phyloP scores from a whole-genome alignment of 2,329 filamentous ascomycete species.

The Mariannaea sp. region DNA sequence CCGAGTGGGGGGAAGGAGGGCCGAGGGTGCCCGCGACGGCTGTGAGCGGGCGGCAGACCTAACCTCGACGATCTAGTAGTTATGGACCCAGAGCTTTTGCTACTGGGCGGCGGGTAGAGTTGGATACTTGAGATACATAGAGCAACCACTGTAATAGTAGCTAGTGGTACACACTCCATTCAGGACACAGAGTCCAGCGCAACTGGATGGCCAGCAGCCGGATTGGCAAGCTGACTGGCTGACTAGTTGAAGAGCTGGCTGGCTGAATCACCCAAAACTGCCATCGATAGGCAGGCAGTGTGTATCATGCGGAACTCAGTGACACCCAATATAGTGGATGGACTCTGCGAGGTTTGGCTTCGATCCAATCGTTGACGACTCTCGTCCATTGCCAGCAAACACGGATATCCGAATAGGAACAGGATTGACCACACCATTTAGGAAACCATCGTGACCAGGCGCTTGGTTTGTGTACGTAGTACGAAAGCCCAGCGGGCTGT shows the following conservation, averaged over 20 bases:
- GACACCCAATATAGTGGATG: no score
- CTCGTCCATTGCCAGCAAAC: no score
- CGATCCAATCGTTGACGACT: no score
- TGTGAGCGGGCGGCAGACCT: neutral
- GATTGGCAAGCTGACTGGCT: no score
- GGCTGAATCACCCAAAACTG: neutral
- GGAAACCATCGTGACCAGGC: constrained; percentile 23
- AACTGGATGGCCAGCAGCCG: neutral
- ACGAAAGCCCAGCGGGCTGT: neutral
- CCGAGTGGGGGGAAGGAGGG: no score
- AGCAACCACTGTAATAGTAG: no score
- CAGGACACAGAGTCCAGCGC: neutral
- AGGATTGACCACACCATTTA: no score
- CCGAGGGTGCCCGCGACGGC: neutral
- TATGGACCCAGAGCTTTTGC: neutral
- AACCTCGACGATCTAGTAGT: neutral
- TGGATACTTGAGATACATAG: no score
- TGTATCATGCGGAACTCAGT: neutral
- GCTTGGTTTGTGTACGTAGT: constrained; percentile 15
- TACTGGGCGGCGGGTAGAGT: no score
- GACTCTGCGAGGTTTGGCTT: no score
- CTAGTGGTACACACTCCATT: neutral
- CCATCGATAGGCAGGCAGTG: no score
- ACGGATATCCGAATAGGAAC: no score
- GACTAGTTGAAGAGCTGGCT: neutral